Evolutionary conservation across 768 basidiomycete genomes (phyloP), one percentile per base, ranked within the genome.

Genomic region (Melanogaster broomeanus): DNA sequence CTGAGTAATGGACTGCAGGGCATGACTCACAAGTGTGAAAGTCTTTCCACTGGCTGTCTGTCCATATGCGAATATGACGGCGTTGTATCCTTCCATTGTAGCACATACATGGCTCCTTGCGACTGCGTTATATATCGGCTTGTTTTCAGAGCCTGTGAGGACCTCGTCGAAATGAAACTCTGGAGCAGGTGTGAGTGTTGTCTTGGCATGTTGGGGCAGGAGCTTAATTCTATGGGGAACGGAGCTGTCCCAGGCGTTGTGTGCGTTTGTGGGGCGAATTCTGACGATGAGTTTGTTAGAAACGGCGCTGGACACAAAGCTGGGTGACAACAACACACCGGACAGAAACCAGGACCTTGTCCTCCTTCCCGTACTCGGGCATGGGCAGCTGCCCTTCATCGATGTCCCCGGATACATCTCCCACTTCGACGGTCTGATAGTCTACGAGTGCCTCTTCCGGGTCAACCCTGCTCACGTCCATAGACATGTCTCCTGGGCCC

Each of bases 61-160:
- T 8, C 90, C 89, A 47, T 91, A 90, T 0, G 97, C 96, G 61
- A 99, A 99, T 37, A 98, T 82, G 56, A 98, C 91, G 8, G 94
- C 83, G 68, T 98, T 98, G 77, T 84, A 98, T 16, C 97, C 97
- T 45, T 93, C 91, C 93, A 98, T 97, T 10, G 95, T 93, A 4
- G 94, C 91, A 50, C 81, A 83, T 2, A 92, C 90, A 61, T 93
- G 91, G 3, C 83, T 85, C 12, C 82, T 80, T 2, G 87, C 91
- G 15, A 88, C 84, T 4, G 85, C 80, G 37, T 78, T 82, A 65
- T 93, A 93, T 7, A 93, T 75, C 0, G 85, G 82, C 61, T 89
- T 90, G 70, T 90, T 93, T 30, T 85, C 82, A 1, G 87, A 84
- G 0, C 87, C 87, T 5, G 85, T 90, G 45, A 91, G 81, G 51